Conservation (phyloP, 495 filamentous ascomycete genomes). For the Aspergillus egyptiacus region DNA sequence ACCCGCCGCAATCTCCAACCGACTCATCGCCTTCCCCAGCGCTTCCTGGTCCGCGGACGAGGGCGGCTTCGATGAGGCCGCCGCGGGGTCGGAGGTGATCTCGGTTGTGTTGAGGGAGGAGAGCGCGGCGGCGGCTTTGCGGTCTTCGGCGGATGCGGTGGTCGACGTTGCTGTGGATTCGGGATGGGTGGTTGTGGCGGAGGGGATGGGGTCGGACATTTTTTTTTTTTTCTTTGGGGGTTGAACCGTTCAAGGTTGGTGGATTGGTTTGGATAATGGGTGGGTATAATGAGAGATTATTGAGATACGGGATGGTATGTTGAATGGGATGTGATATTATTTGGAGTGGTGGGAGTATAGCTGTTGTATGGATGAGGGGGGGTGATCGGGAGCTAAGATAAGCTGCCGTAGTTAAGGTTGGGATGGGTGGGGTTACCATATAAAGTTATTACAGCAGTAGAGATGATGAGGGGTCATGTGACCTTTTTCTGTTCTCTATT, state of each 20-base stretch:
- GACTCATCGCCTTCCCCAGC: constrained; percentile 75
- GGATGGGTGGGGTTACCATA: background rate
- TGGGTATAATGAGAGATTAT: background rate
- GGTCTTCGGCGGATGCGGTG: constrained; percentile 72
- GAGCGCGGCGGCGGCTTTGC: constrained; percentile 84
- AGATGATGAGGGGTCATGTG: background rate
- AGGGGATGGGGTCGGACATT: constrained; percentile 61
- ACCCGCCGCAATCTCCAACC: constrained; percentile 49
- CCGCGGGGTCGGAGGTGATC: constrained; percentile 18
- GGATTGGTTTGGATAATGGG: background rate
- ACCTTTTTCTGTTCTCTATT: background rate
- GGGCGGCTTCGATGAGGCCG: constrained; percentile 44
- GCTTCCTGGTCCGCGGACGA: constrained; percentile 67
- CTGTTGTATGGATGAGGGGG: background rate
- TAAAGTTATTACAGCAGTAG: no score
- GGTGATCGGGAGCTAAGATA: background rate
- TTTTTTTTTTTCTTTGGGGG: no score
- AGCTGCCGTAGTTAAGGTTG: no score
- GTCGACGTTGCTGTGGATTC: constrained; percentile 48
- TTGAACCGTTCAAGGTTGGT: background rate
- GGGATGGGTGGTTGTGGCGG: constrained; percentile 62
- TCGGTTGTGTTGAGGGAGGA: constrained; percentile 68
- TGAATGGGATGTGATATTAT: background rate
- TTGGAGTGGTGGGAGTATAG: background rate
- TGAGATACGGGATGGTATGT: background rate